These are phyloP conservation scores for Grosmannia penicillata DNA, from an alignment of 2,329 filamentous ascomycete species.

Conservation along the genomic window DNA sequence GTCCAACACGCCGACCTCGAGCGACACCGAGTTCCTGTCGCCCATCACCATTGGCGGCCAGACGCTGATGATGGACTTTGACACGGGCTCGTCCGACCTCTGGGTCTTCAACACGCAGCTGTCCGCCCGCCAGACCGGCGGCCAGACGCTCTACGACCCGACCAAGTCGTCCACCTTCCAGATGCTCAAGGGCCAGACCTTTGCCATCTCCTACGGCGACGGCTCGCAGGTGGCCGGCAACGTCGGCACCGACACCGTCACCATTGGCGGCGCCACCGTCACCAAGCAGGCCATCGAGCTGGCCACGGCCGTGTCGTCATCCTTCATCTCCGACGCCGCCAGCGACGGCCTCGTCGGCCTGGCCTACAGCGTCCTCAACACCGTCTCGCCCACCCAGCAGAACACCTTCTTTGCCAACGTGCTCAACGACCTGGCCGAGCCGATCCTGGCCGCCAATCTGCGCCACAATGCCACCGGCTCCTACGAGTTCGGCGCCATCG, in stretches of 20 bases:
- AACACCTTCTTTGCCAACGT: constrained; percentile 64
- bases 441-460: constrained; percentile 58
- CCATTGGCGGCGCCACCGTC: constrained; percentile 50
- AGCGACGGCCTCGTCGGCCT: constrained; percentile 58
- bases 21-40: constrained; percentile 56
- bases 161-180: constrained; percentile 20
- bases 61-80: constrained; percentile 54
- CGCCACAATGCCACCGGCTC: constrained; percentile 43
- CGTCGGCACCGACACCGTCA: constrained; percentile 54
- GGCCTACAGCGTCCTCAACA: constrained; percentile 51
- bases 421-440: constrained; percentile 41
- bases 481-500: constrained; percentile 63
- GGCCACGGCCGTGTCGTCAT: constrained; percentile 40
- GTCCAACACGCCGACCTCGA: constrained; percentile 45
- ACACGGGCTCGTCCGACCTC: constrained; percentile 62
- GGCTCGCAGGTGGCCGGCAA: constrained; percentile 44
- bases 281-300: constrained; percentile 51
- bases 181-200: constrained; percentile 29
- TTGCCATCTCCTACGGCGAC: constrained; percentile 56
- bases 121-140: constrained; percentile 22
- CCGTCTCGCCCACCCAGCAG: constrained; percentile 43
- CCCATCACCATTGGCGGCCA: constrained; percentile 58
- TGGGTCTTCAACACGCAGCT: constrained; percentile 58
- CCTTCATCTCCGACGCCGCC: constrained; percentile 43
- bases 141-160: constrained; percentile 31